Base-by-base conservation (phyloP, 169 alveolate species). In the Cryptosporidium sp. region DNA sequence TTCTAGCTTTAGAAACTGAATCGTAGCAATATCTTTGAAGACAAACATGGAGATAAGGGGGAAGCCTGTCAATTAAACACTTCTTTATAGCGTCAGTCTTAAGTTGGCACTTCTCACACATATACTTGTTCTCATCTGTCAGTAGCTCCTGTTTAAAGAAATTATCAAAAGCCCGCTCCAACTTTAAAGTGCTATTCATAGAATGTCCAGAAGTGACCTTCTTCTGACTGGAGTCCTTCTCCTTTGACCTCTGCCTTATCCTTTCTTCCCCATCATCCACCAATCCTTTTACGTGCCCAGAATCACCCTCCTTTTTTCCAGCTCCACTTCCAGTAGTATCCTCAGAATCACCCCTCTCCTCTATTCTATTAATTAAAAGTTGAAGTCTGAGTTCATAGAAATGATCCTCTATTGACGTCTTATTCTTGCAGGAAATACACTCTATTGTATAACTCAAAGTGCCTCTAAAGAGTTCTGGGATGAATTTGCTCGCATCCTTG, bases 21-120 rank as follows among this genome's bases (percentile, higher is more conserved):
- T 80, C 89, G 29, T 80, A 80, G 26, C 55, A 62, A 65, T 80
- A 80, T 41, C 89, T 80, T 35, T 80, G 89, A 16, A 80, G 70
- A 18, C 89, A 80, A 16, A 80, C 75, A 62, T 80, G 89, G n/a
- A 80, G 89, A 62, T 80, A 80, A 5, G 89, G 89, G 23, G 89
- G 89, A 41, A 80, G 62, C 16, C 70, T 35, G 16, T 35, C 55
- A 43, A 80, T 62, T 39, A 65, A 26, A 21, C 89, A 80, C 12
- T 69, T 59, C 68, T 80, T 80, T n/a, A 80, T 48, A 0, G 89
- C 89, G 26, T 80, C 89, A 18, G 80, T 80, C n/a, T 80, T 80
- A 43, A 23, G 37, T 37, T 65, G 69, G 41, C 89, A 80, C 41
- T 62, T 59, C 37, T 80, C 89, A 35, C 89, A 80, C 89, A 80